phyloP scores from a whole-genome alignment of 305 asterid genomes.

The Rubia tinctorum region DNA sequence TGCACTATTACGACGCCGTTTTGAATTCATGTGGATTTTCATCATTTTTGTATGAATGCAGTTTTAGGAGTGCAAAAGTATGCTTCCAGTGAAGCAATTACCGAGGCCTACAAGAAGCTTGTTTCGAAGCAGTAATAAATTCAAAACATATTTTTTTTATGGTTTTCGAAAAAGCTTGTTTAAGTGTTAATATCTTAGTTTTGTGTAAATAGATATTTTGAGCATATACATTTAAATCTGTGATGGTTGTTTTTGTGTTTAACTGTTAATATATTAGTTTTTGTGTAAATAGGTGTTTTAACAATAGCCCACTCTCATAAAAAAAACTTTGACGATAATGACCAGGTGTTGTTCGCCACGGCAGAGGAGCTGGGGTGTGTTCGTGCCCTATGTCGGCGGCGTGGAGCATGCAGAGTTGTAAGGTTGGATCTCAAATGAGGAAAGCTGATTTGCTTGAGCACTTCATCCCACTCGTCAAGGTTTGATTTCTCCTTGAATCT shows the following conservation, averaged over 20 bases:
- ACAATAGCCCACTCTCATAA: too few species aligned
- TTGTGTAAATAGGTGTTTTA: background rate
- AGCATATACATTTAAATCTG: too few species aligned
- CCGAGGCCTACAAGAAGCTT: constrained; percentile 61
- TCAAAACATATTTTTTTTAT: background rate
- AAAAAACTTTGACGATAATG: too few species aligned
- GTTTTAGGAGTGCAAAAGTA: constrained; percentile 68
- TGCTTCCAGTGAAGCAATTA: constrained; percentile 72
- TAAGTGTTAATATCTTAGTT: background rate
- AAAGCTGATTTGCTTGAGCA: too few species aligned
- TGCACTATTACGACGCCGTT: background rate
- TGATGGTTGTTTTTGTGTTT: too few species aligned
- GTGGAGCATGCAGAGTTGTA: too few species aligned
- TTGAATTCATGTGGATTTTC: constrained; percentile 4
- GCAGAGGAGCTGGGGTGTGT: too few species aligned
- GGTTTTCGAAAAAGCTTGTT: background rate
- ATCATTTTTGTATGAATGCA: constrained; percentile 27
- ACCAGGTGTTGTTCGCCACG: too few species aligned
- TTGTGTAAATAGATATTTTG: background rate
- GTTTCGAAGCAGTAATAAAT: constrained; percentile 50
- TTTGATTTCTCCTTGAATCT: too few species aligned
- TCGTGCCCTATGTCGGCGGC: too few species aligned
- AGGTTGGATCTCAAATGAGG: too few species aligned
- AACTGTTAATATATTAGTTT: background rate
- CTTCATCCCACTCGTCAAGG: too few species aligned